phyloP scores from a whole-genome alignment of 768 basidiomycete genomes.

The Lentinula raphanica region DNA sequence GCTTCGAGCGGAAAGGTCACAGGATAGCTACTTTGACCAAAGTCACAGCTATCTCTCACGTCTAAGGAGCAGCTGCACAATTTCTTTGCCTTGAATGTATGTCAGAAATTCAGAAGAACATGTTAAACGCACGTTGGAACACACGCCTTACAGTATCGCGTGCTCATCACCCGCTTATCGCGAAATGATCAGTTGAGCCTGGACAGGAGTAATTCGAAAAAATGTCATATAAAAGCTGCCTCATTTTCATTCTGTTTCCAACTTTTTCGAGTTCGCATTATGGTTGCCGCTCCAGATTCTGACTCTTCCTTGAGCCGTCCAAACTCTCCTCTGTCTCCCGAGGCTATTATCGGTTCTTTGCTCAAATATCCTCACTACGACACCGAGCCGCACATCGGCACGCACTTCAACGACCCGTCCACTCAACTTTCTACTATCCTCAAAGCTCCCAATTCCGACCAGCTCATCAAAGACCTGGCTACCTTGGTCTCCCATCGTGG shows the following conservation, averaged over 20 bases:
- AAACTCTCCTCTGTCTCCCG: neutral
- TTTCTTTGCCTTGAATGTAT: neutral
- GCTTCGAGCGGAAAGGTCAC: neutral
- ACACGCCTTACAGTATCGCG: neutral
- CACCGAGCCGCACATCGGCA: slow-evolving; percentile 54
- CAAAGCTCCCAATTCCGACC: slow-evolving; percentile 38
- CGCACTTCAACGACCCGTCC: slow-evolving; percentile 38
- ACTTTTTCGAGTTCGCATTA: neutral
- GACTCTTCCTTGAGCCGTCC: slow-evolving; percentile 1
- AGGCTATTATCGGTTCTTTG: slow-evolving; percentile 29
- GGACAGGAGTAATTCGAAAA: neutral
- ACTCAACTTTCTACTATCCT: slow-evolving; percentile 45
- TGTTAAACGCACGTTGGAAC: too few species aligned
- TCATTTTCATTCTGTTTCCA: neutral
- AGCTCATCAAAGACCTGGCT: slow-evolving; percentile 49
- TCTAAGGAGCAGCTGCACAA: neutral
- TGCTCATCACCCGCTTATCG: neutral
- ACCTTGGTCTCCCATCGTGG: slow-evolving; percentile 50
- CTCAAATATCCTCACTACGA: slow-evolving; percentile 29
- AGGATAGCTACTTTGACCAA: neutral
- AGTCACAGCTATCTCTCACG: neutral
- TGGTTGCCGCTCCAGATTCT: slow-evolving; percentile 4
- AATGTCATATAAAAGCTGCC: neutral
- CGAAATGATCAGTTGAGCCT: neutral
- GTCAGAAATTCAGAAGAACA: neutral